Base-by-base conservation (phyloP, 2,329 filamentous ascomycete species). In the Paraphaeosphaeria sporulosa region DNA sequence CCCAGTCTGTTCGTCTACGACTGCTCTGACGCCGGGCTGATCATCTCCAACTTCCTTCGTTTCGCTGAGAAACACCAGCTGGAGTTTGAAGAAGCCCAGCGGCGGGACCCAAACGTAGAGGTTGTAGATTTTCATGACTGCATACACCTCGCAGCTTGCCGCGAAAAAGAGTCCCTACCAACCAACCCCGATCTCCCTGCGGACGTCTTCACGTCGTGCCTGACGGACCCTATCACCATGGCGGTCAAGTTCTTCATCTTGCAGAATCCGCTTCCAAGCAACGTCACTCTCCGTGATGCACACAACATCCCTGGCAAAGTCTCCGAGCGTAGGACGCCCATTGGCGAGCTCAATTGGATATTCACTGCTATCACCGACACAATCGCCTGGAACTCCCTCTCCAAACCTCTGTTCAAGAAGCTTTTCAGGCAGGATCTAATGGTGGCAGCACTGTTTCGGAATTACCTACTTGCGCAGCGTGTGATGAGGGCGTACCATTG, bases 361-460 rank as follows among this genome's bases (percentile, higher is more conserved):
- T 98, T 99, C 74, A 99, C 95, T 0, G 95, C 95, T 57, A 98
- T 99, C 66, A 99, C 95, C 0, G 95, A 99, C 76, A 98, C 94
- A 1, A 99, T 99, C 71, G 95, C 95, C 0, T 99, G 95, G 95
- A 98, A 96, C 34, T 96, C 93, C 5, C 82, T 99, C 4, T 92
- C 94, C 3, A 90, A 94, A 48, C 88, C 93, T 21, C 82, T 97
- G 12, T 99, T 99, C 80, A 94, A 96, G 78, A 97, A 97, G 78
- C 92, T 98, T 61, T 99, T 99, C 78, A 85, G 95, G 44, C 95
- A 99, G 77, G 95, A 99, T 76, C 84, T 99, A 13, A 98, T 99
- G 94, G 95, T 99, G n/a, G 95, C 95, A 13, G 95, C 95, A 1
- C 82, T 99, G 8, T 99, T 98, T 78, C 88, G 95, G 55, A 99